A percentile compares a stretch with the other conserved stretches of the same genome.
Evolutionary conservation across 225 moss, liverwort and hornwort species (phyloP).

Genomic region (Pleurozium schreberi): DNA sequence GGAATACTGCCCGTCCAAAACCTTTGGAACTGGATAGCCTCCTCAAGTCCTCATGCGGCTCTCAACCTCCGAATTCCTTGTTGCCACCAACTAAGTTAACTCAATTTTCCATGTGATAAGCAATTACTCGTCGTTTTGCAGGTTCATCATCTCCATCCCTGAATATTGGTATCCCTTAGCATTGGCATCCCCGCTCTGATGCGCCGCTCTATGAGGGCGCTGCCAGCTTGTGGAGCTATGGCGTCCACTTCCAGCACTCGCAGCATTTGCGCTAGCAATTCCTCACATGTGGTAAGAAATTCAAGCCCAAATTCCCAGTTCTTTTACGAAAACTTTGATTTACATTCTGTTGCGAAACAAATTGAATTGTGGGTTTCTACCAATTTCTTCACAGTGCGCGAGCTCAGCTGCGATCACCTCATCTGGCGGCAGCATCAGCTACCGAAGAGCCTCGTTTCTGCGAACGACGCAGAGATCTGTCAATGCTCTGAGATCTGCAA

Average conservation of each 20-base stretch:
- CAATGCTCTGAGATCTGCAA: neutral
- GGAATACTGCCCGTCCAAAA: constrained; percentile 3
- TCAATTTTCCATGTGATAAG: neutral
- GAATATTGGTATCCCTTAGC: neutral
- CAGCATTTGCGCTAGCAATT: constrained; percentile 2
- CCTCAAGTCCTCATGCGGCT: neutral
- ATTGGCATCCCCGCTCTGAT: neutral
- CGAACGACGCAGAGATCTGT: neutral
- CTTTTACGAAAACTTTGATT: neutral
- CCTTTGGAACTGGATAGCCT: constrained; percentile 21
- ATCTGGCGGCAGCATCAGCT: neutral
- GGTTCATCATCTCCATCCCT: neutral
- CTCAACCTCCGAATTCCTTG: neutral
- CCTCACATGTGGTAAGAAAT: constrained; percentile 5
- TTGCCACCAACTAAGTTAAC: neutral
- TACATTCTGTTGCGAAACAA: too few relatives aligned
- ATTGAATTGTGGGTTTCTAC: neutral
- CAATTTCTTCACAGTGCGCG: neutral
- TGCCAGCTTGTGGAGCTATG: constrained; percentile 36
- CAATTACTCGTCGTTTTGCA: neutral
- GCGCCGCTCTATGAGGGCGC: constrained; percentile 25
- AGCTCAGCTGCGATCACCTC: constrained; percentile 18
- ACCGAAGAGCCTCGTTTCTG: constrained; percentile 4
- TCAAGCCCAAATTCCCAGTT: neutral
- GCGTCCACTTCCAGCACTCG: constrained; percentile 23